A percentile compares a stretch with the other conserved stretches of the same genome.
Evolutionary conservation across 805 yeast genomes (phyloP).

Genomic region (Lipomyces yamadae): DNA sequence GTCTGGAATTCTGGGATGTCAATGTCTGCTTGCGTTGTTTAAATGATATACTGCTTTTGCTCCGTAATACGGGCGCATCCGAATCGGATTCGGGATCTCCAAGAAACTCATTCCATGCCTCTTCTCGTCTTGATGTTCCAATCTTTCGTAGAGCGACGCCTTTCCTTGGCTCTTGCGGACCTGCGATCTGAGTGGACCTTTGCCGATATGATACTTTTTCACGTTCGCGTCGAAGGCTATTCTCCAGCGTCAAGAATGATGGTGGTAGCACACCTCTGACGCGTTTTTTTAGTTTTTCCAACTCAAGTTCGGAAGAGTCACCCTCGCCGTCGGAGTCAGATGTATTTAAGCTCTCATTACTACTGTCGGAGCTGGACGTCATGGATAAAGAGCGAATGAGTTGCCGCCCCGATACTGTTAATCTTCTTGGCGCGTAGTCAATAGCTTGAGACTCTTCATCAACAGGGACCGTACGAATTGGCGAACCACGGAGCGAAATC

Average conservation of each 20-base stretch:
- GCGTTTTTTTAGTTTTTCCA: conserved; percentile 35
- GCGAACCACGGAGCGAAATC: neutral
- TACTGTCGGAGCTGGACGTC: conserved; percentile 1
- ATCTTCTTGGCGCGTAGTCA: neutral
- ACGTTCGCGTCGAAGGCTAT: conserved; percentile 3
- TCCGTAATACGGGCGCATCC: conserved; percentile 9
- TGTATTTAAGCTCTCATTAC: neutral
- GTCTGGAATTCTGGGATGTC: neutral
- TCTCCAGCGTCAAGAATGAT: conserved; percentile 39
- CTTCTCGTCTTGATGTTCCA: conserved; percentile 13
- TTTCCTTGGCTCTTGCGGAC: conserved; percentile 20
- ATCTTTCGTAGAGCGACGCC: conserved; percentile 37
- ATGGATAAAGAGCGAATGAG: neutral
- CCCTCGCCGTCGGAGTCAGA: conserved; percentile 11
- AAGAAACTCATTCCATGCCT: conserved; percentile 6
- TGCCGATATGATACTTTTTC: conserved; percentile 3
- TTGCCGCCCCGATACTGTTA: neutral
- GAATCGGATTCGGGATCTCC: conserved; percentile 31
- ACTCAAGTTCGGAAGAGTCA: conserved; percentile 26
- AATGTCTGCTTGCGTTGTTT: neutral
- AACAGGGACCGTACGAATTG: neutral
- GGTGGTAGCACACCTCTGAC: conserved; percentile 42
- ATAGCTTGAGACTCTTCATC: neutral
- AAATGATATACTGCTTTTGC: neutral
- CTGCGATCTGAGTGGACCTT: neutral